Evolutionary conservation across 805 yeast species (phyloP).

Genomic region (Candida maesae): DNA sequence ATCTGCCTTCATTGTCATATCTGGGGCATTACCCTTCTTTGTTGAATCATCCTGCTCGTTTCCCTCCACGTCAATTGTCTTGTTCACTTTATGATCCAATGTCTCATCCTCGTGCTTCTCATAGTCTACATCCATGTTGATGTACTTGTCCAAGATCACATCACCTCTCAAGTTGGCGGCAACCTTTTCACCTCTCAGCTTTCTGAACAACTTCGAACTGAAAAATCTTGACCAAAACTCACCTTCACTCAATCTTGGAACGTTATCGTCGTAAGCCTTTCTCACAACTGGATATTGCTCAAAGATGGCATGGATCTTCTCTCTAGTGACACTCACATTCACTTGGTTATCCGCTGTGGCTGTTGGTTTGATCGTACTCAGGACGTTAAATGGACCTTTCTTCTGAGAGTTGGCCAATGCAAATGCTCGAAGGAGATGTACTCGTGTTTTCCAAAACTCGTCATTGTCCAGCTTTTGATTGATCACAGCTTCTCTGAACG

Average conservation of each 20-base stretch:
- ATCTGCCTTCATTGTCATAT: constrained; percentile 73
- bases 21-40: constrained; percentile 75
- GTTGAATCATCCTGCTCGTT: constrained; percentile 73
- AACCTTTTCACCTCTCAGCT: constrained; percentile 84
- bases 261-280: constrained; percentile 84
- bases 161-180: constrained; percentile 78
- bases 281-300: constrained; percentile 90
- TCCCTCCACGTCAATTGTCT: constrained; percentile 74
- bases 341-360: constrained; percentile 92
- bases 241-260: constrained; percentile 84
- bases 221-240: constrained; percentile 97
- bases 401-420: constrained; percentile 83
- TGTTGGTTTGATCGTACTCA: constrained; percentile 90
- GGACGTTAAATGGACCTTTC: constrained; percentile 88
- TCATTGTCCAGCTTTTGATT: constrained; percentile 69
- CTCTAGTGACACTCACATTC: constrained; percentile 87
- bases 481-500: constrained; percentile 87
- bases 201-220: constrained; percentile 81
- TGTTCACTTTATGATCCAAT: constrained; percentile 49
- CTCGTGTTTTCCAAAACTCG: constrained; percentile 83
- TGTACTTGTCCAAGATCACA: constrained; percentile 76
- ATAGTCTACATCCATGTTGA: constrained; percentile 63
- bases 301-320: constrained; percentile 83
- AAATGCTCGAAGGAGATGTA: constrained; percentile 76
- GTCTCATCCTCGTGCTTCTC: constrained; percentile 41